Evolutionary conservation across 768 basidiomycete genomes (phyloP).

Genomic region (Cubamyces sp.): DNA sequence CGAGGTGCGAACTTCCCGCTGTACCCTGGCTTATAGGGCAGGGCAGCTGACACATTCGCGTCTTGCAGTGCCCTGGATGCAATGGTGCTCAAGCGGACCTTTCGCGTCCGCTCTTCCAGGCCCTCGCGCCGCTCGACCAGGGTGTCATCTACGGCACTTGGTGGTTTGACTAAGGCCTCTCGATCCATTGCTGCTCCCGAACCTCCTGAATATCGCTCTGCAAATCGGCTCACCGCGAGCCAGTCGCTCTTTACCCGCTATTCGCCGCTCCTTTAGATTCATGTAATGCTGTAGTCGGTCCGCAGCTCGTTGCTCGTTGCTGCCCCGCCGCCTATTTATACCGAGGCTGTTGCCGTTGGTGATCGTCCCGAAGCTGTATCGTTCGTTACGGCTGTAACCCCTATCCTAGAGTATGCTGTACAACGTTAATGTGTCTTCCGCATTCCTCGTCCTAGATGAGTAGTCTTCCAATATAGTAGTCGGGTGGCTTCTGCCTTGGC

Average conservation of each 20-base stretch:
- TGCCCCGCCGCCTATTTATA: neutral
- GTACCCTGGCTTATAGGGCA: no score
- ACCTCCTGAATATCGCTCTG: neutral
- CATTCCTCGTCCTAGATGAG: neutral
- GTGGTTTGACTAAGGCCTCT: slow-evolving; percentile 44
- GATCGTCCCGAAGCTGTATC: slow-evolving; percentile 17
- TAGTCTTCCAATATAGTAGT: no score
- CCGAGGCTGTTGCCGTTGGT: neutral
- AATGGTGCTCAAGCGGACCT: slow-evolving; percentile 68
- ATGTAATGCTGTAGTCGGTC: slow-evolving; percentile 5
- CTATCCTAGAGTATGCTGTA: slow-evolving; percentile 12
- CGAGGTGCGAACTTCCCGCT: slow-evolving; percentile 41
- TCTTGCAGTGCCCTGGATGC: slow-evolving; percentile 64
- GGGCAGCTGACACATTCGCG: neutral
- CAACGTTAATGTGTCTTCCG: slow-evolving; percentile 9
- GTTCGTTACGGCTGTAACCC: slow-evolving; percentile 14
- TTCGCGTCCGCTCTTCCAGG: slow-evolving; percentile 64
- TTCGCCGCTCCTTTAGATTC: slow-evolving; percentile 2
- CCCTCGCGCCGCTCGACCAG: slow-evolving; percentile 49
- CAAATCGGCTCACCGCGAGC: neutral
- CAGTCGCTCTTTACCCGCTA: slow-evolving; percentile 1
- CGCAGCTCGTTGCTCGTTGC: neutral
- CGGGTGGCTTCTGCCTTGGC: neutral
- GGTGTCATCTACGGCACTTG: slow-evolving; percentile 69
- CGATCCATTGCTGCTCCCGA: neutral